Evolutionary conservation across 305 asterid species (phyloP).

Genomic region (Solanum aculeatissimum): DNA sequence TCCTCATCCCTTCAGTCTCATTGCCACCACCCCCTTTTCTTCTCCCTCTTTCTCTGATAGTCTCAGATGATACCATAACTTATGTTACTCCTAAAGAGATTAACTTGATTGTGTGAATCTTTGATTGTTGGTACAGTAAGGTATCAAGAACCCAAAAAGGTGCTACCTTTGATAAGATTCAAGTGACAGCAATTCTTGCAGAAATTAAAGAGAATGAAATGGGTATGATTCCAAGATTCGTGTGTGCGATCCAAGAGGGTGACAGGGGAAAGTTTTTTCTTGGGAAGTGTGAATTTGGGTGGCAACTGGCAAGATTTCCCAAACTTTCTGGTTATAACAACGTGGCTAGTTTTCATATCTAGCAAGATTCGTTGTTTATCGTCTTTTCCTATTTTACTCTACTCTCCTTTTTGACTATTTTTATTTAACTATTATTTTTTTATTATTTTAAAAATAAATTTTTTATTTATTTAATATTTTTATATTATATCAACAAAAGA

Average conservation of each 20-base stretch:
- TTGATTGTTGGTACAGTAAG: background rate
- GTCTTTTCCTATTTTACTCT: background rate
- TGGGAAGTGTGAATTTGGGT: background rate
- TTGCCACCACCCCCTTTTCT: background rate
- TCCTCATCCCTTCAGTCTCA: slow-evolving; percentile 10
- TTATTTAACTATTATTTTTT: too few relatives aligned
- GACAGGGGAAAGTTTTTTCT: background rate
- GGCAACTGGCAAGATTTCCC: background rate
- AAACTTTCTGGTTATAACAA: background rate
- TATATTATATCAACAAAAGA: too few relatives aligned
- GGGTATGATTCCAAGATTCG: background rate
- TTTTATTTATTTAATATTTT: too few relatives aligned
- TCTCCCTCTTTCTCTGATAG: background rate
- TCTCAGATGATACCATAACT: slow-evolving; percentile 4
- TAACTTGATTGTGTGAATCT: background rate
- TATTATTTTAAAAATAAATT: too few relatives aligned
- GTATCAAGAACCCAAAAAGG: background rate
- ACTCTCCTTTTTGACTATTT: background rate
- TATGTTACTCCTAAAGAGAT: background rate
- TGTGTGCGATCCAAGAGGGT: background rate
- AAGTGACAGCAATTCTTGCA: background rate
- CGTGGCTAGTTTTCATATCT: background rate
- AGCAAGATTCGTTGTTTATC: background rate
- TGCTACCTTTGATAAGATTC: background rate
- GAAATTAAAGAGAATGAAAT: background rate